Conservation (phyloP, 768 basidiomycete species). For the Trametes punicea region DNA sequence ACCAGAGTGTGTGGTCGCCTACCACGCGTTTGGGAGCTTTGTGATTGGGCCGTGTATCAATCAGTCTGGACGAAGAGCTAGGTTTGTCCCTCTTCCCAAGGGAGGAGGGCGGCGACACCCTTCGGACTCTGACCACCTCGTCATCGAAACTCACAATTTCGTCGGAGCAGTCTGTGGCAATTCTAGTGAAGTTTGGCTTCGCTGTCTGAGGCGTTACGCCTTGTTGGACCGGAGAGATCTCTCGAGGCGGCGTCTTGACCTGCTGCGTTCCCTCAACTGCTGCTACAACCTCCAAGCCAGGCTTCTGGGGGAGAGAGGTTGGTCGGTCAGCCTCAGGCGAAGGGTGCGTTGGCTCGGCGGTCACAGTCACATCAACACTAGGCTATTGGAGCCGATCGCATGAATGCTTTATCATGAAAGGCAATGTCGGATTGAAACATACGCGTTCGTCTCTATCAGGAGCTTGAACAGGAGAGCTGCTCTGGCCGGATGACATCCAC, state of each 20-base stretch:
- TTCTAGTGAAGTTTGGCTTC: constrained; percentile 23
- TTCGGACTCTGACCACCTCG: background rate
- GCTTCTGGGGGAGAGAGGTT: background rate
- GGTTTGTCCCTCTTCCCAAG: constrained; percentile 19
- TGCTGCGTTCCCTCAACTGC: no score
- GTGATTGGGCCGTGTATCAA: background rate
- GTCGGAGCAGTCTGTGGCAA: constrained; percentile 27
- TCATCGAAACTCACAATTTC: constrained; percentile 28
- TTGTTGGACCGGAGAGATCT: background rate
- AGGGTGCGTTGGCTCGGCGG: constrained; percentile 16
- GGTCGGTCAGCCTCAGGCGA: background rate
- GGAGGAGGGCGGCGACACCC: background rate
- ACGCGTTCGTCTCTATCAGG: constrained; percentile 27
- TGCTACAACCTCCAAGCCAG: background rate
- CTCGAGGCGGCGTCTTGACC: background rate
- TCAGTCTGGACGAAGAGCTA: background rate
- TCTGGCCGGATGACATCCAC: constrained; percentile 27
- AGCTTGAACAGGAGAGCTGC: constrained; percentile 25
- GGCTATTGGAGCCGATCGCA: background rate
- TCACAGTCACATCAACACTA: constrained; percentile 22
- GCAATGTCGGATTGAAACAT: background rate
- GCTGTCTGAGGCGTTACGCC: background rate
- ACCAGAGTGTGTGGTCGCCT: background rate
- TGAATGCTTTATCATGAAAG: background rate
- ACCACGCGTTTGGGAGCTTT: constrained; percentile 21